These are phyloP conservation scores for Penicillium desertorum DNA, from an alignment of 495 filamentous ascomycete species.

Conservation along the genomic window DNA sequence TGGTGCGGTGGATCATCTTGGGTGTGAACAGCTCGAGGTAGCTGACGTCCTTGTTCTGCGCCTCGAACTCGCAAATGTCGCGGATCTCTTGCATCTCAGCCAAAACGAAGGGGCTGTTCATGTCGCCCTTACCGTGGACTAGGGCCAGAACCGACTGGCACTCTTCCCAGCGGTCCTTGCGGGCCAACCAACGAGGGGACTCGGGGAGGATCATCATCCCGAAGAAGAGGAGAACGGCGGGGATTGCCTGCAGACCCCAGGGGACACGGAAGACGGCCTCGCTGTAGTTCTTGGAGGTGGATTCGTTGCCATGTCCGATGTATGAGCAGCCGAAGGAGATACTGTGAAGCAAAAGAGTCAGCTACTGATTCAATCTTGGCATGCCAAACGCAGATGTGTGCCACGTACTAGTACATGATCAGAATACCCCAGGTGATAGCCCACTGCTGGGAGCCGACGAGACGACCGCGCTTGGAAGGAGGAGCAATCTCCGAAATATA, in stretches of 20 bases:
- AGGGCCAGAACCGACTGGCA: conserved; percentile 60
- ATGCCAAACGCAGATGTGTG: no score
- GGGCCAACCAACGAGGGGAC: conserved; percentile 77
- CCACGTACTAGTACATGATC: conserved; percentile 68
- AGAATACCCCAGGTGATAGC: conserved; percentile 81
- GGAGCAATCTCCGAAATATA: conserved; percentile 76
- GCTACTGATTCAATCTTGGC: not conserved
- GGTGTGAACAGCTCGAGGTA: conserved; percentile 69
- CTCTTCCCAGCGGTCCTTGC: conserved; percentile 75
- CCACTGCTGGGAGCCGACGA: conserved; percentile 77
- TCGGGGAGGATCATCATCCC: conserved; percentile 72
- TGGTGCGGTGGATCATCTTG: conserved; percentile 69
- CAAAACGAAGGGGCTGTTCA: conserved; percentile 58
- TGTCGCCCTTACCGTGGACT: conserved; percentile 70
- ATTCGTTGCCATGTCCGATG: conserved; percentile 39
- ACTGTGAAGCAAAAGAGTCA: conserved; percentile 10
- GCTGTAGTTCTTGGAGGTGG: conserved; percentile 30
- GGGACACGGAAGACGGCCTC: conserved; percentile 67
- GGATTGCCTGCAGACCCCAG: conserved; percentile 77
- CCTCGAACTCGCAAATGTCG: conserved; percentile 68
- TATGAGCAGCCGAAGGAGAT: conserved; percentile 76
- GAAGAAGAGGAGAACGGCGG: conserved; percentile 62
- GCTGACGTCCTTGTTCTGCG: conserved; percentile 55
- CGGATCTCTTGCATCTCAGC: conserved; percentile 69
- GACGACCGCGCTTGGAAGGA: conserved; percentile 67